Evolutionary conservation across 192 early-diverging fungal genomes (phyloP), one percentile per base, ranked within the genome.

Genomic region (Coemansia sp.): DNA sequence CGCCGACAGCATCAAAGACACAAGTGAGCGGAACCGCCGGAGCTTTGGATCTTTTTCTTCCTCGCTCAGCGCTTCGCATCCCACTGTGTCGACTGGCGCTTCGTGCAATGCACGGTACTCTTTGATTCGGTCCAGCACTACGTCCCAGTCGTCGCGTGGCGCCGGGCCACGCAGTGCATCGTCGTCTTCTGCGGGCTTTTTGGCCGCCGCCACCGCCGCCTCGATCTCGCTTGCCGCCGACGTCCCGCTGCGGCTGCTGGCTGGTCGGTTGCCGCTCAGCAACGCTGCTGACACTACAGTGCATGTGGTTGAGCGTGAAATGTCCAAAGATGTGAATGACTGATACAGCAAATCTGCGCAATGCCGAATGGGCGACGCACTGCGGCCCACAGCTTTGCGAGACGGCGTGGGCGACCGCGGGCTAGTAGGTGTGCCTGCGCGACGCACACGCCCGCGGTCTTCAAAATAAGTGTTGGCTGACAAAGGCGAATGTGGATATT

Each of bases 71-170:
- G 83, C 75, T 41, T 85, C 91, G 76, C 94, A 97, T 1, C 94
- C 94, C 70, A 94, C 89, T 1, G 90, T 90, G 73, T 97, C 94
- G 7, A 97, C 94, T 2, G 92, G 91, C 0, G 94, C 95, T 22
- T 73, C 47, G 60, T 85, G 75, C 5, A 66, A 65, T 15, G 84
- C 69, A 19, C 94, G 79, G 70, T 85, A 95, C 22, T 86, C 84
- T 53, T 88, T 81, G 37, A 96, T 84, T 15, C 70, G 67, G 39
- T 86, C 84, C 70, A 86, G 82, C 1, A 87, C 85, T 37, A 82
- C 64, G 27, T 85, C 72, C 92, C 92, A 94, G 45, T 88, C 76
- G 47, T 78, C 76, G 43, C 76, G 76, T 5, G 76, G 76, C 25
- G 67, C 66, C 7, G 76, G 62, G 1, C 76, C 76, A 4, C 76